Percentiles rank a stretch among this genome's conserved stretches.
These are phyloP conservation scores for Bipolaris victoriae DNA, from an alignment of 2,329 filamentous ascomycete species.

Conservation along the genomic window DNA sequence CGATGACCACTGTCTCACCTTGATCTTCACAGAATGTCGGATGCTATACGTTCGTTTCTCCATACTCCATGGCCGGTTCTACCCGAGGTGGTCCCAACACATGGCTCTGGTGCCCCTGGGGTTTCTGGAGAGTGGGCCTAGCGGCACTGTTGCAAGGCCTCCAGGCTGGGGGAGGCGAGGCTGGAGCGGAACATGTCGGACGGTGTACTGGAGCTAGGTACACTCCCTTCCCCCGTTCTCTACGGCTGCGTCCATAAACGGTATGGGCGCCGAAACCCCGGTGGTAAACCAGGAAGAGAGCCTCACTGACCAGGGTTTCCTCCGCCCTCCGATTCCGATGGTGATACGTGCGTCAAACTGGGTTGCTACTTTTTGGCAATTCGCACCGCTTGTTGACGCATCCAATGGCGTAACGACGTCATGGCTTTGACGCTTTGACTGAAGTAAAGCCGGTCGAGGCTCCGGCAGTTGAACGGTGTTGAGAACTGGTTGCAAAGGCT, in stretches of 20 bases:
- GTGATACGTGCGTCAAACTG: constrained; percentile 5
- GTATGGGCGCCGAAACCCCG: constrained; percentile 12
- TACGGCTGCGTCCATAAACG: constrained; percentile 6
- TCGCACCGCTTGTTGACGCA: constrained; percentile 13
- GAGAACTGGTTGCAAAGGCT: constrained; percentile 4
- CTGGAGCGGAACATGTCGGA: constrained; percentile 11
- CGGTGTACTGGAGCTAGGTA: constrained; percentile 15
- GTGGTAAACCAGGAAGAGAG: not conserved
- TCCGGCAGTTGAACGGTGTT: not conserved
- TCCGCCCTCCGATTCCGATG: constrained; percentile 9
- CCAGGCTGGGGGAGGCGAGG: constrained; percentile 6
- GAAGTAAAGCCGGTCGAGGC: constrained; percentile 1
- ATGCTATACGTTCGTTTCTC: not conserved
- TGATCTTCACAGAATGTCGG: not conserved
- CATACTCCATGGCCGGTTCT: not conserved
- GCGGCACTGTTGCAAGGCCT: constrained; percentile 1
- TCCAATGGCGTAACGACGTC: constrained; percentile 6
- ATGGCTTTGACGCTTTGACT: not conserved
- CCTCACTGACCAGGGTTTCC: constrained; percentile 5
- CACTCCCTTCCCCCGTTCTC: constrained; percentile 1
- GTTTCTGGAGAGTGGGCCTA: constrained; percentile 1
- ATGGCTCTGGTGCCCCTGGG: not conserved
- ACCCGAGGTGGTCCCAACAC: constrained; percentile 2
- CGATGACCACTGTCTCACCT: not conserved
- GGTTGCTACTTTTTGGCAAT: constrained; percentile 1